A percentile compares a stretch with the other conserved stretches of the same genome.
Conservation (phyloP, 2,329 filamentous ascomycete genomes). For the Rugonectria rugulosa region DNA sequence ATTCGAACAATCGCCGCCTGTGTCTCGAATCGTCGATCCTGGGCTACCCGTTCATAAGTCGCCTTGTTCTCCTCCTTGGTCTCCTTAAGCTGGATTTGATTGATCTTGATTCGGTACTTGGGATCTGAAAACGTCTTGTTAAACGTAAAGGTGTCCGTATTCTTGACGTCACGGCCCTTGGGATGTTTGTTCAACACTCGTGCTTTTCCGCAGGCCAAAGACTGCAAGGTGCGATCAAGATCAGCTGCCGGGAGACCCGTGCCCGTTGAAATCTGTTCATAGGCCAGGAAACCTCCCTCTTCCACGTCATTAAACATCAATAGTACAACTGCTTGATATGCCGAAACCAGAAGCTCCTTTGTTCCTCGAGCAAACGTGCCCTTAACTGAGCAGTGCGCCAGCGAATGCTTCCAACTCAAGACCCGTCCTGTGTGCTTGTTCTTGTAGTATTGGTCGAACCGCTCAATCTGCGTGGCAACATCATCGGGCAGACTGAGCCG, state of each 20-base stretch:
- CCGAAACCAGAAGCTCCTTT: slow-evolving; percentile 91
- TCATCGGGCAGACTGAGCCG: slow-evolving; percentile 76
- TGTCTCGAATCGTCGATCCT: slow-evolving; percentile 93
- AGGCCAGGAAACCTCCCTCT: slow-evolving; percentile 70
- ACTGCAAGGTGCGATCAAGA: slow-evolving; percentile 90
- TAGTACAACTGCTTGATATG: slow-evolving; percentile 90
- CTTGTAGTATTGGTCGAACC: slow-evolving; percentile 87
- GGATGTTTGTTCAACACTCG: slow-evolving; percentile 87
- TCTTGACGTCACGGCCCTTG: slow-evolving; percentile 79
- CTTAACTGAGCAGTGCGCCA: slow-evolving; percentile 89
- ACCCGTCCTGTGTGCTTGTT: slow-evolving; percentile 87
- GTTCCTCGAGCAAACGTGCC: slow-evolving; percentile 79
- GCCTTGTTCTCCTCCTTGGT: slow-evolving; percentile 94
- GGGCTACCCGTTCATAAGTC: slow-evolving; percentile 87
- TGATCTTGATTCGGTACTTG: slow-evolving; percentile 95
- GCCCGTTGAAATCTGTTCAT: slow-evolving; percentile 75
- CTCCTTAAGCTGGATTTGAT: slow-evolving; percentile 97
- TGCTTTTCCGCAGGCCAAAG: slow-evolving; percentile 88
- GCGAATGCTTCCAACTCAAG: slow-evolving; percentile 88
- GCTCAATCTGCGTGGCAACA: slow-evolving; percentile 77
- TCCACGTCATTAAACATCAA: slow-evolving; percentile 82
- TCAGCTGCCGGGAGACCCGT: slow-evolving; percentile 80
- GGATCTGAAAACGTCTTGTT: slow-evolving; percentile 80
- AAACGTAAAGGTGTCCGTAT: slow-evolving; percentile 83
- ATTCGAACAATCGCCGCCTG: slow-evolving; percentile 97